Evolutionary conservation across 208 protist genomes (phyloP).

Genomic region (Trypanosoma caninum): DNA sequence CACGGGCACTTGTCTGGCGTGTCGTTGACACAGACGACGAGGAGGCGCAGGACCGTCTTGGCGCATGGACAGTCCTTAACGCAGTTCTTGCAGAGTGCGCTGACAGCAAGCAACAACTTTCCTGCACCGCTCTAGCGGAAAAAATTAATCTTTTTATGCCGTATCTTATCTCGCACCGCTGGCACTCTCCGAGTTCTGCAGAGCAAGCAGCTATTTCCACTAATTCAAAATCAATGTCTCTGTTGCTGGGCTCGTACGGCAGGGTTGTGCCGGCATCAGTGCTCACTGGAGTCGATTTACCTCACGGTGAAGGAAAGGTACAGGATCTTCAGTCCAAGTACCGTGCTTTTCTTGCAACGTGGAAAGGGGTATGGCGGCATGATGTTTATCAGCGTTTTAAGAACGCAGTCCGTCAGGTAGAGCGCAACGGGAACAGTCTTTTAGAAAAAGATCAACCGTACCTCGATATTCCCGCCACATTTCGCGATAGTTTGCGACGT

Average conservation of each 20-base stretch:
- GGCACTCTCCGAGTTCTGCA: conserved; percentile 30
- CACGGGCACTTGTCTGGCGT: conserved; percentile 75
- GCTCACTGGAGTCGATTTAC: conserved; percentile 34
- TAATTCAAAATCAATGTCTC: background rate
- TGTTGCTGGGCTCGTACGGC: conserved; percentile 13
- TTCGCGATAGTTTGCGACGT: conserved; percentile 76
- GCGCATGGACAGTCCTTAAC: conserved; percentile 72
- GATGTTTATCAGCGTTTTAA: conserved; percentile 68
- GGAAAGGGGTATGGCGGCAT: conserved; percentile 62
- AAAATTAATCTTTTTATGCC: conserved; percentile 65
- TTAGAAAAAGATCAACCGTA: conserved; percentile 31
- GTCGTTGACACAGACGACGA: conserved; percentile 66
- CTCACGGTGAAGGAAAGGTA: conserved; percentile 25
- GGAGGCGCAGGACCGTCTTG: conserved; percentile 49
- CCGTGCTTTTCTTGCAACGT: conserved; percentile 38
- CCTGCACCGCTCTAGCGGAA: conserved; percentile 55
- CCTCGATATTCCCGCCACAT: conserved; percentile 56
- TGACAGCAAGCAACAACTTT: conserved; percentile 39
- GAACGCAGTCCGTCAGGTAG: conserved; percentile 34
- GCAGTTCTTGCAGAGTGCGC: conserved; percentile 63
- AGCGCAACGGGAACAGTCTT: conserved; percentile 53
- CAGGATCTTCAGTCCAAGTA: conserved; percentile 32
- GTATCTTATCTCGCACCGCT: conserved; percentile 71
- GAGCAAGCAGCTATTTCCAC: background rate
- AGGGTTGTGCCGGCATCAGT: conserved; percentile 60